phyloP scores from a whole-genome alignment of 345 rosid species.

The Acer saccharum region DNA sequence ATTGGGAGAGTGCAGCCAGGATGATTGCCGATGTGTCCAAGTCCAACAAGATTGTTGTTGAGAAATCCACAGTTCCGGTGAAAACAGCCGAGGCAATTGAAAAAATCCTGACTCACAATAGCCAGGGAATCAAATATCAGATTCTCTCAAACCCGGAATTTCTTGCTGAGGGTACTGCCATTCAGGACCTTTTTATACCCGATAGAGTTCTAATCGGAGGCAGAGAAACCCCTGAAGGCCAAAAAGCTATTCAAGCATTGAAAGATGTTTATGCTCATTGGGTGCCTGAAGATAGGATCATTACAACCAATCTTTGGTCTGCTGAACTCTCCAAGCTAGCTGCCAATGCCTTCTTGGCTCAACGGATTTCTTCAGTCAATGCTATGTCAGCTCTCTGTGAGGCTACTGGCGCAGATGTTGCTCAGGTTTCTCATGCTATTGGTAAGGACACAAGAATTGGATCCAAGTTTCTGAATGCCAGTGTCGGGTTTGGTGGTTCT shows the following conservation, averaged over 20 bases:
- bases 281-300: constrained; percentile 71
- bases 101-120: constrained; percentile 70
- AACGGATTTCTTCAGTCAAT: constrained; percentile 80
- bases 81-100: constrained; percentile 91
- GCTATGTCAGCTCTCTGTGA: constrained; percentile 90
- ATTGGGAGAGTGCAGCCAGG: constrained; percentile 91
- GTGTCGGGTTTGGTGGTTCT: constrained; percentile 90
- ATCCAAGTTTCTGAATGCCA: constrained; percentile 74
- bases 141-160: constrained; percentile 89
- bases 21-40: constrained; percentile 85
- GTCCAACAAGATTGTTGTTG: constrained; percentile 80
- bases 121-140: constrained; percentile 81
- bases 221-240: constrained; percentile 70
- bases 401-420: constrained; percentile 79
- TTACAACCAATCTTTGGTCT: constrained; percentile 82
- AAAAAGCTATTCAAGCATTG: constrained; percentile 60
- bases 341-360: constrained; percentile 87
- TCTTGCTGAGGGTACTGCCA: constrained; percentile 88
- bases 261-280: constrained; percentile 81
- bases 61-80: constrained; percentile 88
- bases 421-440: constrained; percentile 66
- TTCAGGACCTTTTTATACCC: constrained; percentile 64
- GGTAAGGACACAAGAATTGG: constrained; percentile 83
- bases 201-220: constrained; percentile 89
- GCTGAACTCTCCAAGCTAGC: constrained; percentile 94